Evolutionary conservation across 2,329 filamentous ascomycete species (phyloP).

Genomic region (Penicillium brevicompactum): DNA sequence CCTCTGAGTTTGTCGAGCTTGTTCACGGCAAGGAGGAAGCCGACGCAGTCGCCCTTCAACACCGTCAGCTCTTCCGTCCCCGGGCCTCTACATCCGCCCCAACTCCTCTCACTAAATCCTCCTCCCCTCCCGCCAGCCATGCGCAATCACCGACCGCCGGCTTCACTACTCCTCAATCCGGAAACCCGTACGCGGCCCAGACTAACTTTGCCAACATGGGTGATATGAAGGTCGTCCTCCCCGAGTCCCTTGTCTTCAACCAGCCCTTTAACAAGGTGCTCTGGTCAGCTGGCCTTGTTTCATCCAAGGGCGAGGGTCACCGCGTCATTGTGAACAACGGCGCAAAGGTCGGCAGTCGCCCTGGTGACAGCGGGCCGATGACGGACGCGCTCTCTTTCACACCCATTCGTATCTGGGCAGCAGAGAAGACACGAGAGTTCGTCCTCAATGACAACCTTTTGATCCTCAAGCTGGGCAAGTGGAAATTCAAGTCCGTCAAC

Average conservation of each 20-base stretch:
- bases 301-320: conserved; percentile 54
- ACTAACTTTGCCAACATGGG: conserved; percentile 43
- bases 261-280: conserved; percentile 54
- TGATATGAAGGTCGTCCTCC: conserved; percentile 45
- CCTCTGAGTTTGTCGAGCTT: conserved; percentile 77
- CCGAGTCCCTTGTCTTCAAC: conserved; percentile 51
- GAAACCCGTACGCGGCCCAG: conserved; percentile 43
- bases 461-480: conserved; percentile 62
- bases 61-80: conserved; percentile 51
- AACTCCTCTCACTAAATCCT: conserved; percentile 30
- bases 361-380: conserved; percentile 45
- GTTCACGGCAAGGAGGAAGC: conserved; percentile 73
- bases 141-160: conserved; percentile 24
- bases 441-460: conserved; percentile 55
- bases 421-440: conserved; percentile 49
- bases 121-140: conserved; percentile 19
- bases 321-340: conserved; percentile 53
- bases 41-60: conserved; percentile 60
- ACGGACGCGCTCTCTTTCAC: conserved; percentile 52
- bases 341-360: conserved; percentile 51
- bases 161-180: conserved; percentile 35
- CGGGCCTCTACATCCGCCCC: conserved; percentile 37
- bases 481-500: conserved; percentile 60
- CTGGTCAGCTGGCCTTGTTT: conserved; percentile 54
- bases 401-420: conserved; percentile 48